Base-by-base conservation (phyloP, 768 basidiomycete genomes). In the Pulveroboletus sp. region DNA sequence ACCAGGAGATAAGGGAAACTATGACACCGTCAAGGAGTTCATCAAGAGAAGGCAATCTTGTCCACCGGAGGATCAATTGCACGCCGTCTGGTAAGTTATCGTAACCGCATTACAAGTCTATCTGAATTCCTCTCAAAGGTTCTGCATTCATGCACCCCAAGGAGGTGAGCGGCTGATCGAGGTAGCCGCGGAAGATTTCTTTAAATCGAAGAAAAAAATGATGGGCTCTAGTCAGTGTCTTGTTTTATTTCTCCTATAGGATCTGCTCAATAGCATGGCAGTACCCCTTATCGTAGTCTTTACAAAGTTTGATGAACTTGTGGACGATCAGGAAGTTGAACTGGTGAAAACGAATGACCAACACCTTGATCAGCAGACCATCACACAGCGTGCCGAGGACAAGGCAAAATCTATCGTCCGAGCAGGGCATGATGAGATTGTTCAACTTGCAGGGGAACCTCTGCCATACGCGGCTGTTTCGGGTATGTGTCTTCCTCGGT, bases 211-310 rank as follows among this genome's bases (percentile, higher is more conserved):
- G 31, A 34, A 40, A 14, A 2, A 26, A 40, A 47, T 38, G 11
- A 38, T 39, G 20, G 45, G 45, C 7, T 29, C 27, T 12, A 29
- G 27, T 29, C 27, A 29, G 5, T 41, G 13, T 27, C 17, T 34
- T 10, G 26, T 20, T 22, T n/a, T 7, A 27, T 12, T 17, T 1
- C 11, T 26, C 12, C 6, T 10, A n/a, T n/a, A n/a, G 2, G 26
- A 5, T 9, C 8, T 38, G 14, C 7, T 36, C 26, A 49, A 36
- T 9, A 20, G 32, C 13, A 24, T 19, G 23, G 6, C 22, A 49
- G 47, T 49, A 49, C 47, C 35, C 3, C 36, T 46, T 36, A 46
- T 46, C 17, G 36, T 46, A 8, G 45, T 37, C 7, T 46, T 37
- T 27, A 38, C 45, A 10, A 38, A 30, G 20, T 24, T 37, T 29